Percentiles rank a stretch among this genome's conserved stretches.
These are phyloP conservation scores for Trichoderma virens DNA, from an alignment of 495 filamentous ascomycete genomes.

Conservation along the genomic window DNA sequence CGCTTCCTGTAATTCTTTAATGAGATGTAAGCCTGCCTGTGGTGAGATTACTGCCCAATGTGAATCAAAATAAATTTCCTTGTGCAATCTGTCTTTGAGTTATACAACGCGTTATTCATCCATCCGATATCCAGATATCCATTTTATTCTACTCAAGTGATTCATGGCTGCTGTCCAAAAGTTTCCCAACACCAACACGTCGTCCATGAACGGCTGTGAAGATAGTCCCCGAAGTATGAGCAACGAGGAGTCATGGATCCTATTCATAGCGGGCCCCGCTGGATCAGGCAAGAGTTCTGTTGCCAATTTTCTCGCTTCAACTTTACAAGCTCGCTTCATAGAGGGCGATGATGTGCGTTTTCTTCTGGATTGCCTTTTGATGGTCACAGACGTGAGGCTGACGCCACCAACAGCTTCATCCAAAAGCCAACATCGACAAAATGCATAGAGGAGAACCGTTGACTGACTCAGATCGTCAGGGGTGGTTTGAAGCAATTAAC, in stretches of 20 bases:
- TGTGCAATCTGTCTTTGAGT: too few relatives aligned
- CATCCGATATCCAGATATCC: too few relatives aligned
- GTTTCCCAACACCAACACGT: not conserved
- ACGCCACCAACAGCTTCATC: not conserved
- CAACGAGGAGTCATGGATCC: not conserved
- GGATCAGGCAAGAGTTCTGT: not conserved
- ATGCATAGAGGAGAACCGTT: not conserved
- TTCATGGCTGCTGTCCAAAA: not conserved
- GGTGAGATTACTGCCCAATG: too few relatives aligned
- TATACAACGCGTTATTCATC: too few relatives aligned
- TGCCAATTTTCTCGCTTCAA: not conserved
- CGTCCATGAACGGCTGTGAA: not conserved
- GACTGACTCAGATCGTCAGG: not conserved
- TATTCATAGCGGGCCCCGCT: not conserved
- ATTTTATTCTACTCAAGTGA: too few relatives aligned
- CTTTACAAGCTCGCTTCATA: not conserved
- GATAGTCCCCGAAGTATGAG: not conserved
- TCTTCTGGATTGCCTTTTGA: not conserved
- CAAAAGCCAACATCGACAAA: conserved; percentile 2
- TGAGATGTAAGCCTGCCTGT: too few relatives aligned
- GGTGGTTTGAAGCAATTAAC: not conserved
- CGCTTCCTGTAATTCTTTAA: too few relatives aligned
- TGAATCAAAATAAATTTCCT: too few relatives aligned
- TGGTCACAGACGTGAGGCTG: not conserved
- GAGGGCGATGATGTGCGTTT: not conserved